These are phyloP conservation scores for Astrothelium macrocarpum DNA, from an alignment of 495 filamentous ascomycete genomes.

Conservation along the genomic window DNA sequence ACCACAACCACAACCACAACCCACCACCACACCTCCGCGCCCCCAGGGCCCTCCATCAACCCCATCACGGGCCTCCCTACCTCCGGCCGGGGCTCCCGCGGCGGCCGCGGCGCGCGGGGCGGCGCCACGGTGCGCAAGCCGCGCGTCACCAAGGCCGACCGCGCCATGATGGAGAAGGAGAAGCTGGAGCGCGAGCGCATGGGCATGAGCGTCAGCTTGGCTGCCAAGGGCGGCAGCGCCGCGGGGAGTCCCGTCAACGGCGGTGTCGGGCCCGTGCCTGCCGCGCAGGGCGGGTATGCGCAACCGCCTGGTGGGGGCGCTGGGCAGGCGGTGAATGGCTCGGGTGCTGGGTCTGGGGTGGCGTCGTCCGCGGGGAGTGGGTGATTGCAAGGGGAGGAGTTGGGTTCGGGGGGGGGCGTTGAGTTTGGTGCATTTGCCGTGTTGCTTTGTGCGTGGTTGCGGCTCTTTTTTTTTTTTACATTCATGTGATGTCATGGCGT, in stretches of 20 bases:
- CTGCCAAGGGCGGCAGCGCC: background rate
- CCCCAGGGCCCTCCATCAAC: background rate
- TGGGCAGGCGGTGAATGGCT: too few relatives aligned
- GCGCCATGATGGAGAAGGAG: slow-evolving; percentile 54
- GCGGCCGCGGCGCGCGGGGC: slow-evolving; percentile 68
- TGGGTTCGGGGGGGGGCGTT: too few relatives aligned
- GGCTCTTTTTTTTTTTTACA: background rate
- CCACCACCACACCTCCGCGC: background rate
- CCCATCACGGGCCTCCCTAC: slow-evolving; percentile 6
- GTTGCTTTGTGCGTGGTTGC: too few relatives aligned
- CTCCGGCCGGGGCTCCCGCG: slow-evolving; percentile 36
- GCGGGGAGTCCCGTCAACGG: background rate
- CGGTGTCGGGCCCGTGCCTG: too few relatives aligned
- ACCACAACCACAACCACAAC: background rate
- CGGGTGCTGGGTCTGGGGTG: too few relatives aligned
- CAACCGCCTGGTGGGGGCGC: too few relatives aligned
- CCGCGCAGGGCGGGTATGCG: too few relatives aligned
- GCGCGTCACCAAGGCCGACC: slow-evolving; percentile 66
- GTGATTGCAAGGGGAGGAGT: too few relatives aligned
- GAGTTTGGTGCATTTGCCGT: too few relatives aligned
- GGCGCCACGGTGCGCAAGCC: slow-evolving; percentile 69
- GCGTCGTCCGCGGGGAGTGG: too few relatives aligned
- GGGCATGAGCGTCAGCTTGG: slow-evolving; percentile 1
- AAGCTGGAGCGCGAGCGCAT: slow-evolving; percentile 54
- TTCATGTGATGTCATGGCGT: background rate